phyloP scores from a whole-genome alignment of 2,329 filamentous ascomycete species.

The Lojkania enalia region DNA sequence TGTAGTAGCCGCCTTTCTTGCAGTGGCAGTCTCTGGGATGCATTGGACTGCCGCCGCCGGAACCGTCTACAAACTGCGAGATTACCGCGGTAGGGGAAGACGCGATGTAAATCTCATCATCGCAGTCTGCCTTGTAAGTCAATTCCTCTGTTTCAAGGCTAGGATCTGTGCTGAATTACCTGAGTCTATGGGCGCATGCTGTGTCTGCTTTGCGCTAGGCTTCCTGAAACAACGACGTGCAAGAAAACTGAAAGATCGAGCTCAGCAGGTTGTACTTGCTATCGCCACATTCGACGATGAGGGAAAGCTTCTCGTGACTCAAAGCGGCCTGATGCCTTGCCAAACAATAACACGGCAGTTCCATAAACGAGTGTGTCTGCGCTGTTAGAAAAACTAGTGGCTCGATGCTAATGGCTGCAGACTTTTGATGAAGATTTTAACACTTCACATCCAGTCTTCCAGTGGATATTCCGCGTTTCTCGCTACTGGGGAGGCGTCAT shows the following conservation, averaged over 20 bases:
- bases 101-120: conserved; percentile 72
- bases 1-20: conserved; percentile 68
- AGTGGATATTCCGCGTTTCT: conserved; percentile 84
- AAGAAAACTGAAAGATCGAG: conserved; percentile 48
- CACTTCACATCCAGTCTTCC: conserved; percentile 75
- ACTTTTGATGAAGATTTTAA: conserved; percentile 75
- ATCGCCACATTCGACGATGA: conserved; percentile 68
- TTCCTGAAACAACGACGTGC: conserved; percentile 44
- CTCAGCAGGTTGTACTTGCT: conserved; percentile 59
- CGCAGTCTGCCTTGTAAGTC: conserved; percentile 68
- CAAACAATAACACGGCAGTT: conserved; percentile 74
- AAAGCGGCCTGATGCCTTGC: conserved; percentile 69
- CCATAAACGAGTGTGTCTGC: conserved; percentile 41
- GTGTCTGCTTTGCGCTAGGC: conserved; percentile 40
- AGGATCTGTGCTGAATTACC: conserved; percentile 66
- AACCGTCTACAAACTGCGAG: conserved; percentile 65
- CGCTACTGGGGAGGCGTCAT: conserved; percentile 73
- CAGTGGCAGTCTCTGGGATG: conserved; percentile 79
- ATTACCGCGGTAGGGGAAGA: conserved; percentile 48
- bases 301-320: conserved; percentile 69
- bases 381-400: conserved; percentile 61
- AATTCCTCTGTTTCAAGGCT: no score
- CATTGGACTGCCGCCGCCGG: conserved; percentile 80
- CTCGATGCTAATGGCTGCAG: conserved; percentile 21
- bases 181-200: conserved; percentile 47